A percentile compares a stretch with the other conserved stretches of the same genome.
phyloP scores from a whole-genome alignment of 768 basidiomycete genomes.

The Lepiota subincarnata region DNA sequence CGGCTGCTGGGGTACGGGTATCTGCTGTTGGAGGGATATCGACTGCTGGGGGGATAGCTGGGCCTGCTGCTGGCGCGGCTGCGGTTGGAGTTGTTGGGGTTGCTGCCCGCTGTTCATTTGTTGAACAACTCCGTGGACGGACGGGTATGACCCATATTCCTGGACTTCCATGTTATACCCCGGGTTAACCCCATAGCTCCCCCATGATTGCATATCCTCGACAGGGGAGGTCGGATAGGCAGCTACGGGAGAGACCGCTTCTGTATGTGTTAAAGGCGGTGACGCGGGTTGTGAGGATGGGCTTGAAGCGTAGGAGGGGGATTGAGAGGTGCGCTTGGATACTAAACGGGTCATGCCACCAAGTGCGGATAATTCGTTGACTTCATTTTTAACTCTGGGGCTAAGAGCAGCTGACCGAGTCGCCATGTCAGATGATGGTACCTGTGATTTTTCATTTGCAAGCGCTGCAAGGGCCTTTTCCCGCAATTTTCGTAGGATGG shows the following conservation, averaged over 20 bases:
- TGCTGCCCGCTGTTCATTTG: constrained; percentile 9
- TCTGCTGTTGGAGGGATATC: constrained; percentile 17
- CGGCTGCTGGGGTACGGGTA: constrained; percentile 17
- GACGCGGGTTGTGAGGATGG: constrained; percentile 44
- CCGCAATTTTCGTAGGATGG: constrained; percentile 55
- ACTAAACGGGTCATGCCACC: constrained; percentile 65
- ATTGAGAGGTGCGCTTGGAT: constrained; percentile 42
- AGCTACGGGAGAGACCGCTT: constrained; percentile 10
- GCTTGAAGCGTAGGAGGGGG: constrained; percentile 42
- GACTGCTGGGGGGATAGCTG: constrained; percentile 9
- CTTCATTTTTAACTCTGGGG: constrained; percentile 51
- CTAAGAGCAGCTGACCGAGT: constrained; percentile 32
- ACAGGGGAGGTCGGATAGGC: constrained; percentile 9
- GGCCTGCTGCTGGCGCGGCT: constrained; percentile 7
- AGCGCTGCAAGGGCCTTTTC: constrained; percentile 48
- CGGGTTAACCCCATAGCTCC: constrained; percentile 20
- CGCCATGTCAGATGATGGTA: constrained; percentile 15
- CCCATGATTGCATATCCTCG: constrained; percentile 21
- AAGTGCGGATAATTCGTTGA: constrained; percentile 56
- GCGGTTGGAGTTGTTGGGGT: constrained; percentile 9
- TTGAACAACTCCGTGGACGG: constrained; percentile 7
- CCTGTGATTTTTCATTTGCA: constrained; percentile 21
- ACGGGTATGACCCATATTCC: constrained; percentile 6
- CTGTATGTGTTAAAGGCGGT: constrained; percentile 28
- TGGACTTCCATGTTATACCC: constrained; percentile 18